These are phyloP conservation scores for Tulasnella sp. DNA, from an alignment of 768 basidiomycete species.

Conservation along the genomic window DNA sequence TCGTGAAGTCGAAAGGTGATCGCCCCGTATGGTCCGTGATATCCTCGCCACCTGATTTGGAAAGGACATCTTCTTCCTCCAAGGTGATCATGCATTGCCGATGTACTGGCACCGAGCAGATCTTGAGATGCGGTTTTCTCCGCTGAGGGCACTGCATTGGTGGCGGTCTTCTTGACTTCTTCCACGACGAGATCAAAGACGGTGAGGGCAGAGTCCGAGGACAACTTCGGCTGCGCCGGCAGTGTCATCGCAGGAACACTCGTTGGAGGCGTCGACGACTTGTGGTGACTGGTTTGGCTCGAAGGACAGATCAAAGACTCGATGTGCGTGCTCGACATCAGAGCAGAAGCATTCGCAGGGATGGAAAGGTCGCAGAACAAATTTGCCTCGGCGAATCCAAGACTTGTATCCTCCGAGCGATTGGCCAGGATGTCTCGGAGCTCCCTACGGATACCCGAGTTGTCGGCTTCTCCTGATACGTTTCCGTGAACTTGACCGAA, in stretches of 20 bases:
- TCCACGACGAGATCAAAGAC: neutral
- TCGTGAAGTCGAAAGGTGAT: slow-evolving; percentile 76
- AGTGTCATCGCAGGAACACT: neutral
- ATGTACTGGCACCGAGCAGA: neutral
- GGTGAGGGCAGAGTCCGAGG: neutral
- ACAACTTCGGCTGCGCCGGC: neutral
- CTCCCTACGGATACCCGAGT: slow-evolving; percentile 76
- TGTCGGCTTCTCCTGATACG: slow-evolving; percentile 30
- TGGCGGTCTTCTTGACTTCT: neutral
- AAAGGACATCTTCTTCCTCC: slow-evolving; percentile 1
- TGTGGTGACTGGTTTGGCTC: neutral
- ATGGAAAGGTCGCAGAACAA: slow-evolving; percentile 7
- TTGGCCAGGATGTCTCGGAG: slow-evolving; percentile 47
- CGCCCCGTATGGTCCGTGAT: slow-evolving; percentile 50
- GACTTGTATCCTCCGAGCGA: slow-evolving; percentile 17
- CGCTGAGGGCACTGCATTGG: neutral
- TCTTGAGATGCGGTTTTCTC: neutral
- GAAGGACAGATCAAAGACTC: neutral
- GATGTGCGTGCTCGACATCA: neutral
- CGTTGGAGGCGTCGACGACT: neutral
- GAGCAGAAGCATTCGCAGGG: neutral
- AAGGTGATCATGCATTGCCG: neutral
- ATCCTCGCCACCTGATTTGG: neutral
- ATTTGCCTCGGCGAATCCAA: neutral
- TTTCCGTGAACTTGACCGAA: neutral